A percentile compares a stretch with the other conserved stretches of the same genome.
Conservation (phyloP, 495 filamentous ascomycete species). For the Sabuloglossum arenarium region DNA sequence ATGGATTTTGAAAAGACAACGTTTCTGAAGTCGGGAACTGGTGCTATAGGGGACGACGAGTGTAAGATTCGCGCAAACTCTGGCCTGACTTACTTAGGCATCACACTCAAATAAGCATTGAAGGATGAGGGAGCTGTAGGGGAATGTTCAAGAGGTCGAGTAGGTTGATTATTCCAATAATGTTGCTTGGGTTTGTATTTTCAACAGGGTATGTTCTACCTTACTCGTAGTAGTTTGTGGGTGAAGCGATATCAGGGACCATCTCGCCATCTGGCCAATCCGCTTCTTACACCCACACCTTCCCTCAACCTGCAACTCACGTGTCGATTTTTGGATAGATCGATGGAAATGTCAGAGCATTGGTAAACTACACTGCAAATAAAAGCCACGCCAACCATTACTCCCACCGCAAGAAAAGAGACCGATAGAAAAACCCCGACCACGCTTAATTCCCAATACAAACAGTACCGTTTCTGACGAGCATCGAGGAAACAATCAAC, state of each 20-base stretch:
- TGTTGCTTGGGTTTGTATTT: not conserved
- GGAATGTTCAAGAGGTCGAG: not conserved
- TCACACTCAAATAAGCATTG: not conserved
- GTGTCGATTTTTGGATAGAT: too few relatives aligned
- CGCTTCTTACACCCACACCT: not conserved
- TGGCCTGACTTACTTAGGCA: not conserved
- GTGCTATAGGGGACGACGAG: not conserved
- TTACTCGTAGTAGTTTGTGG: not conserved
- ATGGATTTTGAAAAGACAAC: not conserved
- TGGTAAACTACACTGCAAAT: too few relatives aligned
- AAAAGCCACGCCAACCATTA: too few relatives aligned
- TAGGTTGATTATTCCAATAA: not conserved
- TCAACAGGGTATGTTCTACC: not conserved
- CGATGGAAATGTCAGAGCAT: not conserved
- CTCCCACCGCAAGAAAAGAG: too few relatives aligned
- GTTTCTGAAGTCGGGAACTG: not conserved
- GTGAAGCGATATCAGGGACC: not conserved
- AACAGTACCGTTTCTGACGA: not conserved
- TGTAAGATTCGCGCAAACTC: not conserved
- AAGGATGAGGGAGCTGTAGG: not conserved
- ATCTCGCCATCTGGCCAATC: not conserved
- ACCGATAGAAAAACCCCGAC: too few relatives aligned
- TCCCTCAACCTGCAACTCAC: not conserved
- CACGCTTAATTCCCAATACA: not conserved
- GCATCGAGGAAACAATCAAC: not conserved